Evolutionary conservation across 768 basidiomycete genomes (phyloP).

Genomic region (Boletellus sp.): DNA sequence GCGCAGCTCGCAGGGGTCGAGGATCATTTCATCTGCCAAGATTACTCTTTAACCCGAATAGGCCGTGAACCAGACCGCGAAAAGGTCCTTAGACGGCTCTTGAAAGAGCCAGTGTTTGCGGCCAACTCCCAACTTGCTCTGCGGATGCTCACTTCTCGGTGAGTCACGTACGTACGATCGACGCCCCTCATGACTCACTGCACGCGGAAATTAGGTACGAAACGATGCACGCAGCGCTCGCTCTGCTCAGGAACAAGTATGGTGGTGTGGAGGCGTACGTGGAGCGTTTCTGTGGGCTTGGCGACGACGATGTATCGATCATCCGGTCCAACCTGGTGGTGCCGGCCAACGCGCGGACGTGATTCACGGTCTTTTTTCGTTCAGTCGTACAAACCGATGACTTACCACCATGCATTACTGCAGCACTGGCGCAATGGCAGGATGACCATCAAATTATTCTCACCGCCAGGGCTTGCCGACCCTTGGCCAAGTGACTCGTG

Average conservation of each 20-base stretch:
- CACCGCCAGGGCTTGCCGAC: neutral
- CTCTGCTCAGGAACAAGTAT: slow-evolving; percentile 58
- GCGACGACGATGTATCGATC: slow-evolving; percentile 56
- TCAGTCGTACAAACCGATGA: neutral
- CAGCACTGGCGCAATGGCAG: neutral
- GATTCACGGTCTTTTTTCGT: slow-evolving; percentile 1
- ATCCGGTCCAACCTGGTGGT: slow-evolving; percentile 58
- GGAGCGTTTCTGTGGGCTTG: slow-evolving; percentile 51
- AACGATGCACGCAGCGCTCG: slow-evolving; percentile 73
- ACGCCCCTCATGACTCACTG: neutral
- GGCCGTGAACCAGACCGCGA: slow-evolving; percentile 77
- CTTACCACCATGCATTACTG: slow-evolving; percentile 3
- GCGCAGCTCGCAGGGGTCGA: slow-evolving; percentile 68
- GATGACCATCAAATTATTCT: slow-evolving; percentile 2
- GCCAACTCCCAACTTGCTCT: slow-evolving; percentile 69
- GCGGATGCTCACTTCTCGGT: slow-evolving; percentile 84
- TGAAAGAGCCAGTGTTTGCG: slow-evolving; percentile 70
- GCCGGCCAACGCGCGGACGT: slow-evolving; percentile 31
- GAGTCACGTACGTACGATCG: neutral
- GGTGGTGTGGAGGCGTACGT: slow-evolving; percentile 66
- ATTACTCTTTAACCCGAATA: slow-evolving; percentile 74
- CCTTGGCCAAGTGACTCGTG: too few species aligned
- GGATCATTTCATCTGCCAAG: slow-evolving; percentile 59
- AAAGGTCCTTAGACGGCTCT: slow-evolving; percentile 63
- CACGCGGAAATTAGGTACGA: slow-evolving; percentile 45